Evolutionary conservation across 306 rosid genomes (phyloP).

Genomic region (Dalbergia cultrata): DNA sequence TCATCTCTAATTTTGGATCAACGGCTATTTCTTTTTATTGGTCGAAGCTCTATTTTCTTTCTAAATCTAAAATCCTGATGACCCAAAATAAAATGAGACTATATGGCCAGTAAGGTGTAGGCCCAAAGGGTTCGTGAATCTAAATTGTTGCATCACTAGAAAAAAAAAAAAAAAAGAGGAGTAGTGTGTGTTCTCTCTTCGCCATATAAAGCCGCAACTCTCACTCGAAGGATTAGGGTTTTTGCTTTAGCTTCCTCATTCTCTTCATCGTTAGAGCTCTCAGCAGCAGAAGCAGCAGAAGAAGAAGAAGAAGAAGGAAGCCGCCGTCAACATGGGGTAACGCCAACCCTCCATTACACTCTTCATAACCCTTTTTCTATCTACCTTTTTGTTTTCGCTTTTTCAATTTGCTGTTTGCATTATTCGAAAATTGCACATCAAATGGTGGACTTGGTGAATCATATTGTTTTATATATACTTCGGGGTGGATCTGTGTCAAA

Average conservation of each 20-base stretch:
- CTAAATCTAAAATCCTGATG: too few relatives aligned
- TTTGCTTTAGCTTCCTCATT: not conserved
- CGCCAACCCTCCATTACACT: not conserved
- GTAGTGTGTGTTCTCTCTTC: not conserved
- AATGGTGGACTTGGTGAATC: not conserved
- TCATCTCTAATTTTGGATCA: too few relatives aligned
- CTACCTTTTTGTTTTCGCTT: not conserved
- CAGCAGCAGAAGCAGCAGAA: not conserved
- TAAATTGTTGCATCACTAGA: too few relatives aligned
- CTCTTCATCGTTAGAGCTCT: conserved; percentile 15
- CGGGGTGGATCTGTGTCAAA: not conserved
- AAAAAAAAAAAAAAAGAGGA: too few relatives aligned
- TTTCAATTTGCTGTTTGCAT: not conserved
- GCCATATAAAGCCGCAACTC: conserved; percentile 3
- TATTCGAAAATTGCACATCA: not conserved
- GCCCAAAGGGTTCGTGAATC: too few relatives aligned
- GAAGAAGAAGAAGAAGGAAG: conserved; percentile 42
- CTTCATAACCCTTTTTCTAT: not conserved
- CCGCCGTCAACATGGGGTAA: conserved; percentile 65
- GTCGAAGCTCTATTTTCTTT: too few relatives aligned
- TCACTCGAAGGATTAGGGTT: conserved; percentile 50
- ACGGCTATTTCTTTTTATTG: too few relatives aligned
- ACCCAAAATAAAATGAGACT: too few relatives aligned
- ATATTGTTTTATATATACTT: not conserved
- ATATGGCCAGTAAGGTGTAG: too few relatives aligned